Evolutionary conservation across 345 rosid genomes (phyloP).

Genomic region (Eucalyptus melliodora): DNA sequence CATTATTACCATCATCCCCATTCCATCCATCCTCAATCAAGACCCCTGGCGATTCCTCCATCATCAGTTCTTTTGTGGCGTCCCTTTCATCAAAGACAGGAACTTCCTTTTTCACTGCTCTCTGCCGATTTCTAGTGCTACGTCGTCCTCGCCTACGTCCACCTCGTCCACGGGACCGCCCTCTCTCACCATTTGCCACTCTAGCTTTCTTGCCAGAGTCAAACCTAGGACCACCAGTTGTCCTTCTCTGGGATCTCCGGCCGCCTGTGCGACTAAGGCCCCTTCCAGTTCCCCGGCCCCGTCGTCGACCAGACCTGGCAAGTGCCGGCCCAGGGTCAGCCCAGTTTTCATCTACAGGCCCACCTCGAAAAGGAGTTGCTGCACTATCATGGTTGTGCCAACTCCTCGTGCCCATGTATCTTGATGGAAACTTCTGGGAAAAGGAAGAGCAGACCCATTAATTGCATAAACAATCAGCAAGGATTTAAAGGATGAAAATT

Average conservation of each 20-base stretch:
- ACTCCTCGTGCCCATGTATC: constrained; percentile 17
- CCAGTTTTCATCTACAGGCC: constrained; percentile 39
- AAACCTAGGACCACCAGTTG: constrained; percentile 6
- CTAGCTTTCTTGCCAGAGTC: constrained; percentile 31
- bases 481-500: not conserved
- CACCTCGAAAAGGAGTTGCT: constrained; percentile 11
- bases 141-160: constrained; percentile 45
- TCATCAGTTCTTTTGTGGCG: not conserved
- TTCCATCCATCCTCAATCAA: constrained; percentile 12
- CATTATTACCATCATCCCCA: constrained; percentile 7
- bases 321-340: constrained; percentile 15
- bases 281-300: constrained; percentile 18
- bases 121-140: constrained; percentile 32
- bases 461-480: not conserved
- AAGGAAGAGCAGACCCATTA: not conserved
- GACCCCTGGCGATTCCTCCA: constrained; percentile 1
- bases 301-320: constrained; percentile 26
- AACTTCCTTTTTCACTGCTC: constrained; percentile 22
- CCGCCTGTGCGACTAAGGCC: constrained; percentile 27
- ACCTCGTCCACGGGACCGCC: constrained; percentile 28
- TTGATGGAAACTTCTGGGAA: constrained; percentile 23
- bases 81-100: constrained; percentile 1
- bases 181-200: constrained; percentile 10
- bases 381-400: constrained; percentile 7
- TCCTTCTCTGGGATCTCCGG: constrained; percentile 27